These are phyloP conservation scores for Lodderomyces margitis DNA, from an alignment of 1,139 yeast species.

Conservation along the genomic window DNA sequence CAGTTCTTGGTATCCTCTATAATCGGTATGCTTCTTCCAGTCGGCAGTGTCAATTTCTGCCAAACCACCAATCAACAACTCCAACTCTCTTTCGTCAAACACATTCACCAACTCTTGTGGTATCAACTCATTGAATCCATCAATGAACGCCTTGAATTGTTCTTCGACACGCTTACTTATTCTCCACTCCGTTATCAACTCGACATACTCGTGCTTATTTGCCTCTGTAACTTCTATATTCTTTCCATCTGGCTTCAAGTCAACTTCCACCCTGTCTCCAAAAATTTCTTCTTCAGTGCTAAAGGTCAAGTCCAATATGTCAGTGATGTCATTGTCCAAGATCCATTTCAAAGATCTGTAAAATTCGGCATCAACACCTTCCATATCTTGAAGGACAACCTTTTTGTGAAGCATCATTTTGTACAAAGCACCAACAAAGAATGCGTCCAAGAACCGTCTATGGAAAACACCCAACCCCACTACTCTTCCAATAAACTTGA, in stretches of 20 bases:
- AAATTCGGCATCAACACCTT: slow-evolving; percentile 97
- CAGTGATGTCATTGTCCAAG: slow-evolving; percentile 87
- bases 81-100: slow-evolving; percentile 95
- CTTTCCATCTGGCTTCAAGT: slow-evolving; percentile 84
- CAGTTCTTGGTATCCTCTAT: slow-evolving; percentile 93
- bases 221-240: slow-evolving; percentile 91
- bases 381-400: slow-evolving; percentile 95
- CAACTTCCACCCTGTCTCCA: slow-evolving; percentile 89
- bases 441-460: slow-evolving; percentile 94
- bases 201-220: slow-evolving; percentile 93
- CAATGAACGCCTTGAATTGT: slow-evolving; percentile 93
- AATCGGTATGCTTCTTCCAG: slow-evolving; percentile 98
- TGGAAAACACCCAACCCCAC: slow-evolving; percentile 98
- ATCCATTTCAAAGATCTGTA: slow-evolving; percentile 95
- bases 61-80: slow-evolving; percentile 94
- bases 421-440: slow-evolving; percentile 96
- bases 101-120: slow-evolving; percentile 96
- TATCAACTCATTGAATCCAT: slow-evolving; percentile 94
- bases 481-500: slow-evolving; percentile 97
- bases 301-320: slow-evolving; percentile 79
- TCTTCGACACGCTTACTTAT: slow-evolving; percentile 90
- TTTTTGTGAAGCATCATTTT: slow-evolving; percentile 96
- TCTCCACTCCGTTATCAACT: slow-evolving; percentile 94
- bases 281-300: slow-evolving; percentile 95
- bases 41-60: slow-evolving; percentile 97